A percentile compares a stretch with the other conserved stretches of the same genome.
phyloP scores from a whole-genome alignment of 2,329 filamentous ascomycete genomes.

The Ciborinia camelliae region DNA sequence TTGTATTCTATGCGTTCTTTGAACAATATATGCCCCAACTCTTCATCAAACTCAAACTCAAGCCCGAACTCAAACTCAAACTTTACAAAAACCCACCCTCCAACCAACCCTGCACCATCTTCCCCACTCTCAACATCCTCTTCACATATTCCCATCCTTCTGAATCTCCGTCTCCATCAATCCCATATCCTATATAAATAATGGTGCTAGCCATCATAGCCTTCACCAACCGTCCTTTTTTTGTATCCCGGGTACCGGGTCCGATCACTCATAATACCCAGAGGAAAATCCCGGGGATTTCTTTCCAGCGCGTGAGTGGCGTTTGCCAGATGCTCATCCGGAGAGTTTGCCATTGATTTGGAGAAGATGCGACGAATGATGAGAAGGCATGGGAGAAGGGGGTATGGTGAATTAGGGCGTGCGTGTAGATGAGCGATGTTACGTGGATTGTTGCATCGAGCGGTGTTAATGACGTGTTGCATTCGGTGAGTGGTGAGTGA shows the following conservation, averaged over 20 bases:
- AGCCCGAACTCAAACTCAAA: no score
- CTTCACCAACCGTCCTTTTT: no score
- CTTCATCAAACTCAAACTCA: no score
- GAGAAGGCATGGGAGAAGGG: no score
- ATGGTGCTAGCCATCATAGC: no score
- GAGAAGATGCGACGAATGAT: no score
- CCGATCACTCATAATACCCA: not conserved
- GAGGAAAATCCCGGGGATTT: not conserved
- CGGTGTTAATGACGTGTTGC: not conserved
- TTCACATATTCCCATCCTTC: not conserved
- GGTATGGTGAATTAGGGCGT: not conserved
- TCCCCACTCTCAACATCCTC: not conserved
- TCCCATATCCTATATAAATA: no score
- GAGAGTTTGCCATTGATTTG: no score
- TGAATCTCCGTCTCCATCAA: no score
- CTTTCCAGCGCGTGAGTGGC: not conserved
- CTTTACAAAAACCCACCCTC: no score
- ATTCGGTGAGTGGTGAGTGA: not conserved
- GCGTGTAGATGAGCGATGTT: not conserved
- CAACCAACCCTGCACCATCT: not conserved
- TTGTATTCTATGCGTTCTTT: not conserved
- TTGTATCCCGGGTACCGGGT: not conserved
- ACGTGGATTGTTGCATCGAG: not conserved
- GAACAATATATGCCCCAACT: no score
- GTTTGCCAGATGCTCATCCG: not conserved